Base-by-base conservation (phyloP, 1,139 yeast species). In the Meyerozyma athensensis region DNA sequence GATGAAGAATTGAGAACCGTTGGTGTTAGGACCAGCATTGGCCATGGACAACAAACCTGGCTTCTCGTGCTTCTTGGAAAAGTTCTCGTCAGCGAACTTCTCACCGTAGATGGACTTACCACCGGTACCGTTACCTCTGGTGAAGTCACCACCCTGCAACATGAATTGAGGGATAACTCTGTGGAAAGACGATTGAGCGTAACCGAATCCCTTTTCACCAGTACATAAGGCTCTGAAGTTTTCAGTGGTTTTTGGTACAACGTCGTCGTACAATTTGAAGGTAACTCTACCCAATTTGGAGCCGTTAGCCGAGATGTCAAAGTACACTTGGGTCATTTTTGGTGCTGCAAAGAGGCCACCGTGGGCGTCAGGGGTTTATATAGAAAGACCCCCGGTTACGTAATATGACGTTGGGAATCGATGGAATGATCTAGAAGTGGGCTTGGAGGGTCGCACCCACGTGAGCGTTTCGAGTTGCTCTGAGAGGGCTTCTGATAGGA, bases 81-180 rank as follows among this genome's bases (percentile, higher is more conserved):
- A 90, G 87, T 90, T 89, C 79, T 92, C 97, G 62, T 92, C 97
- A 47, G 94, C 82, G 71, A 92, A 92, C 73, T 82, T 84, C 59
- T 78, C 82, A 62, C 97, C 97, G 79, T 92, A 92, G 80, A 92
- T 92, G 55, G 97, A 87, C 77, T 89, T 89, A 68, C 98, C 98
- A 69, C 97, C 98, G 56, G 95, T 86, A 69, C 98, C 97, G 65
- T 82, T 85, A 58, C 87, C 82, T 60, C 82, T 74, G 65, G 95
- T 89, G 81, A 89, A 86, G 70, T 89, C 97, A 81, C 98, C 98
- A 72, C 97, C 97, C 76, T 92, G 98, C 66, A 90, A 77, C 98
- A 92, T 92, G 80, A 92, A 92, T 56, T 86, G 82, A 55, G 97
- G 97, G 59, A 92, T 92, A 54, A 92, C 96, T 74, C 98, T 82